Base-by-base conservation (phyloP, 495 filamentous ascomycete genomes). In the Neurospora africana region DNA sequence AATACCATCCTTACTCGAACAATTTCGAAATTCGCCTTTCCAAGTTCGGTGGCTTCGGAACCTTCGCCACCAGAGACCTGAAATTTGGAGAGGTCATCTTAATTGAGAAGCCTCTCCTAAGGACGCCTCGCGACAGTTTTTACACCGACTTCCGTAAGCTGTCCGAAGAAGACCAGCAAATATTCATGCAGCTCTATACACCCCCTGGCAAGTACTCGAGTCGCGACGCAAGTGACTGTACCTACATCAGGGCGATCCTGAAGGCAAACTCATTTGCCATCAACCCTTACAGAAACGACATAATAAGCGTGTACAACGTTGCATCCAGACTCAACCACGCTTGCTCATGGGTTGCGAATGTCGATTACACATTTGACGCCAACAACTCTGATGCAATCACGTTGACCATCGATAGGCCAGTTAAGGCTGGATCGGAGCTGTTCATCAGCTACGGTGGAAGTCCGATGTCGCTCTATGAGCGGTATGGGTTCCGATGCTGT, bases 301-400 rank as follows among this genome's bases (percentile, higher is more conserved):
- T 65, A 1, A 35, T 33, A 17, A 9, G 23, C 27, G 53, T 65
- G 27, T 35, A 65, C 27, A 65, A 74, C 27, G 75, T 79, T 11
- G 75, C 74, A 0, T 74, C 79, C 0, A 74, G 79, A 9, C 81
- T 83, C 70, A 83, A 83, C 75, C 81, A 83, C 61, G 76, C 79
- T 5, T 83, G 81, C 70, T 2, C 2, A 0, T 67, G 70, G 10
- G 69, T 69, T n/a, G n/a, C n/a, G n/a, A n/a, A n/a, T n/a, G n/a
- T n/a, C n/a, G n/a, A n/a, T n/a, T n/a, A n/a, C n/a, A n/a, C n/a
- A n/a, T n/a, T n/a, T n/a, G n/a, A n/a, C n/a, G n/a, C n/a, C n/a
- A n/a, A n/a, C n/a, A n/a, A n/a, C n/a, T n/a, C n/a, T n/a, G n/a
- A n/a, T n/a, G n/a, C n/a, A n/a, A n/a, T n/a, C 3, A 74, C 77